phyloP scores from a whole-genome alignment of 306 rosid species.

The Cucumis cinereus region DNA sequence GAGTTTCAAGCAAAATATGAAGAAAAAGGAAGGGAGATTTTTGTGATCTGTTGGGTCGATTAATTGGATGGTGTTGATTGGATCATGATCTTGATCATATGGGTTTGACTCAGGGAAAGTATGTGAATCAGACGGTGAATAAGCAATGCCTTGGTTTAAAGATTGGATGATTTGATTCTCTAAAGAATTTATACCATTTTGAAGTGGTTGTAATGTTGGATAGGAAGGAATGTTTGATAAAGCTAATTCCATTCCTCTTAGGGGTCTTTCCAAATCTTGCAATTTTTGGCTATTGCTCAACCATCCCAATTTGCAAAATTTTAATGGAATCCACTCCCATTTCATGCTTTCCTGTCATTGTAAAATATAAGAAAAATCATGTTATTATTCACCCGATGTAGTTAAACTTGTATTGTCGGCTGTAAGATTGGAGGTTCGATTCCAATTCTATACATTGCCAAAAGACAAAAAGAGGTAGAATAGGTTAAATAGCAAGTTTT shows the following conservation, averaged over 20 bases:
- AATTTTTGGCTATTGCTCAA: constrained; percentile 17
- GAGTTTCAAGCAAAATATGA: constrained; percentile 40
- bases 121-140: constrained; percentile 12
- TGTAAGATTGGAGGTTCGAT: too few relatives aligned
- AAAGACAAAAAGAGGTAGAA: too few relatives aligned
- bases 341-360: constrained; percentile 34
- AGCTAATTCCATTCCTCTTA: constrained; percentile 60
- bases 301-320: neutral
- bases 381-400: too few relatives aligned
- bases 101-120: constrained; percentile 39
- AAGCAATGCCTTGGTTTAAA: constrained; percentile 12
- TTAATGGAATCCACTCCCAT: constrained; percentile 47
- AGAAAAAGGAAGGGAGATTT: constrained; percentile 41
- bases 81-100: neutral
- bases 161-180: constrained; percentile 24
- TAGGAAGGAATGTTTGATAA: constrained; percentile 25
- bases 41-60: constrained; percentile 25
- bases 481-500: too few relatives aligned
- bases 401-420: too few relatives aligned
- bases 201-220: constrained; percentile 18
- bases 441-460: too few relatives aligned
- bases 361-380: too few relatives aligned
- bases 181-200: constrained; percentile 21
- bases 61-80: constrained; percentile 19
- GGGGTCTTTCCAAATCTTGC: constrained; percentile 24